Conservation (phyloP, 1,139 yeast genomes). For the Trichomonascaceae sp. region DNA sequence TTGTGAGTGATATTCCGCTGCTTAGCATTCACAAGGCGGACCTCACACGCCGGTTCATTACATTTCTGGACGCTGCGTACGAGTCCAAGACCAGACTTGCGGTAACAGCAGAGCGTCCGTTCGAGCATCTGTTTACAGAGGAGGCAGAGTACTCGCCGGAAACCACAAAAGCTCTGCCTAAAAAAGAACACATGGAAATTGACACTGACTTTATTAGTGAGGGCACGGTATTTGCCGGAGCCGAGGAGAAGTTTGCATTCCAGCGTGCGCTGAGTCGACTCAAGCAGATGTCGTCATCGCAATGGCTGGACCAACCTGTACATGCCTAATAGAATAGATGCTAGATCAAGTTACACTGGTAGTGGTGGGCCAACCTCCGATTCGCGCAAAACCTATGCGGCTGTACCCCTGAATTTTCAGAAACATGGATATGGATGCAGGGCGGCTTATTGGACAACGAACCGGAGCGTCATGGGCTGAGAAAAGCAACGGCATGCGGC, state of each 20-base stretch:
- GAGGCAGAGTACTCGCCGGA: conserved; percentile 35
- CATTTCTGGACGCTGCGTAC: conserved; percentile 88
- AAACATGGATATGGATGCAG: too few species aligned
- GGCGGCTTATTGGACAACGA: too few species aligned
- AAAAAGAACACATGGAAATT: conserved; percentile 46
- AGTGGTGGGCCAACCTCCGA: too few species aligned
- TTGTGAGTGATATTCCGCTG: conserved; percentile 84
- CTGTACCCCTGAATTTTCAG: too few species aligned
- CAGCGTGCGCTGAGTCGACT: conserved; percentile 86
- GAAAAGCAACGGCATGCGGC: too few species aligned
- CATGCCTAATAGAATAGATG: background rate
- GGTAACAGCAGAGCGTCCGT: conserved; percentile 78
- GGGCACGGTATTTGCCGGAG: conserved; percentile 72
- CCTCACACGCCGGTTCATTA: conserved; percentile 77
- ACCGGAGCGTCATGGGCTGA: too few species aligned
- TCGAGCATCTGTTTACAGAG: conserved; percentile 74
- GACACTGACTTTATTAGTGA: conserved; percentile 63
- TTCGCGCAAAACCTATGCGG: too few species aligned
- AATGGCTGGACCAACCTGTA: conserved; percentile 38
- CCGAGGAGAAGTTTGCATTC: conserved; percentile 93
- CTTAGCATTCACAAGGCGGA: conserved; percentile 69
- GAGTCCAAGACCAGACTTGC: conserved; percentile 81
- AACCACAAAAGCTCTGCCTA: background rate
- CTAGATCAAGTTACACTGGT: too few species aligned
- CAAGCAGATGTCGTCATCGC: conserved; percentile 87